Evolutionary conservation across 2,329 filamentous ascomycete species (phyloP).

Genomic region (Aspergillus fischeri): DNA sequence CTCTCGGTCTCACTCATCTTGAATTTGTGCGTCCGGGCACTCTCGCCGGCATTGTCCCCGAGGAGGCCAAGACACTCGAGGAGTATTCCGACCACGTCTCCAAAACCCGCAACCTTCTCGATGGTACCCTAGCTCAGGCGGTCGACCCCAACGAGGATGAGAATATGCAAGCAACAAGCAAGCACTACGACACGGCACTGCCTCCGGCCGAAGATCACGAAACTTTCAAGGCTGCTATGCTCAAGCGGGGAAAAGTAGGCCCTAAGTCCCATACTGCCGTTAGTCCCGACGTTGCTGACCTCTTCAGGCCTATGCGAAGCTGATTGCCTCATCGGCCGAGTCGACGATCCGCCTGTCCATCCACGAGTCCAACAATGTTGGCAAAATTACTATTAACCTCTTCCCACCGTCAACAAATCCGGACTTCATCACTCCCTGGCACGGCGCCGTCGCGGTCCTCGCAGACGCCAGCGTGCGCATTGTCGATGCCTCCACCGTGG

Average conservation of each 20-base stretch:
- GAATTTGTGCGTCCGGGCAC: neutral
- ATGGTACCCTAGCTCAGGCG: neutral
- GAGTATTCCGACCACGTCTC: neutral
- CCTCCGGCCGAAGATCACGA: neutral
- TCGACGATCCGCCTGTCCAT: neutral
- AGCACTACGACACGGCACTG: neutral
- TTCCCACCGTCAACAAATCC: neutral
- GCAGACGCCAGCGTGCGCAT: neutral
- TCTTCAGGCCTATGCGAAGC: neutral
- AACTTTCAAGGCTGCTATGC: neutral
- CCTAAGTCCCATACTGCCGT: too few relatives aligned
- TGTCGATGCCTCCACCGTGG: neutral
- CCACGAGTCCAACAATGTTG: neutral
- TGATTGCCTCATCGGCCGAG: neutral
- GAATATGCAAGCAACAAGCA: neutral
- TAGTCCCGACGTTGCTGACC: neutral
- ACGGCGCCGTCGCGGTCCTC: neutral
- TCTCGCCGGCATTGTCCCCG: neutral
- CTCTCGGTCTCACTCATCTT: neutral
- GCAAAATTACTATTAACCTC: neutral
- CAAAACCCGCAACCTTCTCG: neutral
- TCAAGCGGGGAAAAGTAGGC: neutral
- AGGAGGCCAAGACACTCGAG: neutral
- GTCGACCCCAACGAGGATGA: neutral
- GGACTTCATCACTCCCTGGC: neutral